Evolutionary conservation across 2,329 filamentous ascomycete species (phyloP).

Genomic region (Diaporthe sp.): DNA sequence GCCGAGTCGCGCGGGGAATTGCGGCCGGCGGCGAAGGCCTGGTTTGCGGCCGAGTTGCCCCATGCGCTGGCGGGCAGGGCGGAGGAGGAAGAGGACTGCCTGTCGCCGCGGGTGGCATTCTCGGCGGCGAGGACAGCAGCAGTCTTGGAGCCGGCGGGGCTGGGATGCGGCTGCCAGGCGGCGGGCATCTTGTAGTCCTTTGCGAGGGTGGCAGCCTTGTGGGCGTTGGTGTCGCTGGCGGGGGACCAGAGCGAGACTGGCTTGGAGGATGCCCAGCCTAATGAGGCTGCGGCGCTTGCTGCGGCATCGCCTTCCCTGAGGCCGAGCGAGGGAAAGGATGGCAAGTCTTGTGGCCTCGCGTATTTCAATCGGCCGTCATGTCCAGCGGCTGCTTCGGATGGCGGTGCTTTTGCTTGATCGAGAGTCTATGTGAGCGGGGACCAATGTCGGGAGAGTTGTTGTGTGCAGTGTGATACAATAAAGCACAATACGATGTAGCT

Average conservation of each 20-base stretch:
- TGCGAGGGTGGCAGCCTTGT: slow-evolving; percentile 50
- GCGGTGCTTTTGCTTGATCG: not conserved
- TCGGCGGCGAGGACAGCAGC: slow-evolving; percentile 59
- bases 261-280: slow-evolving; percentile 73
- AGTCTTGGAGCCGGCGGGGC: slow-evolving; percentile 61
- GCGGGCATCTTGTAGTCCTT: slow-evolving; percentile 52
- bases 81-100: slow-evolving; percentile 39
- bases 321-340: slow-evolving; percentile 79
- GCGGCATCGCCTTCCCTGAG: slow-evolving; percentile 70
- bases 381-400: slow-evolving; percentile 39
- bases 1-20: slow-evolving; percentile 54
- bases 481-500: not conserved
- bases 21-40: slow-evolving; percentile 54
- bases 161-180: slow-evolving; percentile 70
- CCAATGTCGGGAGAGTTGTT: not conserved
- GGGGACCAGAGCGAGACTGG: slow-evolving; percentile 77
- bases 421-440: not conserved
- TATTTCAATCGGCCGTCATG: slow-evolving; percentile 72
- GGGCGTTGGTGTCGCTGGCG: slow-evolving; percentile 70
- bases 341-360: slow-evolving; percentile 79
- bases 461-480: not conserved
- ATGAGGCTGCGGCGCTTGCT: slow-evolving; percentile 79
- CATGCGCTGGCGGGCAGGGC: slow-evolving; percentile 50
- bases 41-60: slow-evolving; percentile 79
- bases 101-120: slow-evolving; percentile 64